Percentiles rank a stretch among this genome's conserved stretches.
Evolutionary conservation across 371 early-diverging fungal species (phyloP).

Genomic region (Parasitella parasitica): DNA sequence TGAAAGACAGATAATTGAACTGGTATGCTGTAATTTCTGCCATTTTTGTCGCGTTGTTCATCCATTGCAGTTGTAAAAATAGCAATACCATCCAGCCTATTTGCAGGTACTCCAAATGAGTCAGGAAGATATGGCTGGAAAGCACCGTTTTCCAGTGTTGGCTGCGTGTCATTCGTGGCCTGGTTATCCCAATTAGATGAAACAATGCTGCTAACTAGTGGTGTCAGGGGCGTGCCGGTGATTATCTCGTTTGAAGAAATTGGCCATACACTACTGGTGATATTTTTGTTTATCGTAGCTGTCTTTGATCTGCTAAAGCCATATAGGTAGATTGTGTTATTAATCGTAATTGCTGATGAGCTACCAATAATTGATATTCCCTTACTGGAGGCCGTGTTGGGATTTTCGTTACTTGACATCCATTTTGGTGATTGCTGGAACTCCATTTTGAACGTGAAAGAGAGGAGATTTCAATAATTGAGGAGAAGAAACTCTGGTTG

Average conservation of each 20-base stretch:
- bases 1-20: background rate
- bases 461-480: background rate
- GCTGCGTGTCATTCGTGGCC: no score
- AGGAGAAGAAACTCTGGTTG: background rate
- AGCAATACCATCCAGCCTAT: background rate
- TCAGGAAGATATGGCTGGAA: background rate
- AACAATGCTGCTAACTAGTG: background rate
- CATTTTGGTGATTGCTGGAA: background rate
- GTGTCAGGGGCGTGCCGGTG: background rate
- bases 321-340: slow-evolving; percentile 14
- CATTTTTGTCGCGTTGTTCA: background rate
- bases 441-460: background rate
- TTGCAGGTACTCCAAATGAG: background rate
- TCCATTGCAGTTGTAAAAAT: background rate
- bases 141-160: background rate
- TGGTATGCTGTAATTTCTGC: background rate
- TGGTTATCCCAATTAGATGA: background rate
- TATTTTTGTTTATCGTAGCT: background rate
- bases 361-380: background rate
- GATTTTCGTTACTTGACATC: background rate
- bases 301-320: background rate
- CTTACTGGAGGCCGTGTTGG: background rate
- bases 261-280: background rate
- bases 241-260: background rate
- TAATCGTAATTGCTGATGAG: background rate